These are phyloP conservation scores for Rhodocollybia butyracea DNA, from an alignment of 768 basidiomycete genomes.

Conservation along the genomic window DNA sequence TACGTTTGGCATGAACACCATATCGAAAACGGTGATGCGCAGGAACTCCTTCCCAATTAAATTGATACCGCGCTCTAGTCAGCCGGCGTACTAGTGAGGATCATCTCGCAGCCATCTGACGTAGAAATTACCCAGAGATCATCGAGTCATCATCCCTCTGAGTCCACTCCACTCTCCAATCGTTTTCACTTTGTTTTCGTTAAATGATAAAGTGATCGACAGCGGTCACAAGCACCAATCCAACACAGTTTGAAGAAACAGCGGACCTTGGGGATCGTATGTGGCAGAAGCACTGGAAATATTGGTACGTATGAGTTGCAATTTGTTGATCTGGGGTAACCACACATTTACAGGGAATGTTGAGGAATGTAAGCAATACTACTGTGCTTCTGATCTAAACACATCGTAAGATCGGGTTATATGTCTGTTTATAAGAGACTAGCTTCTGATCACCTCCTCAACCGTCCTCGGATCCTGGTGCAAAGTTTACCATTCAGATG, in stretches of 20 bases:
- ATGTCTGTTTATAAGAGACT: no score
- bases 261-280: constrained; percentile 19
- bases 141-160: no score
- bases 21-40: constrained; percentile 9
- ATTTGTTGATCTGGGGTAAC: no score
- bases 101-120: constrained; percentile 16
- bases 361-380: background rate
- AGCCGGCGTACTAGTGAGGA: constrained; percentile 6
- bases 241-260: constrained; percentile 28
- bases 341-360: no score
- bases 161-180: constrained; percentile 10
- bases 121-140: background rate
- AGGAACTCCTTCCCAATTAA: constrained; percentile 5
- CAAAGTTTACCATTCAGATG: no score
- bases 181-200: no score
- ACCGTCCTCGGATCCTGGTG: background rate
- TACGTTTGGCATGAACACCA: constrained; percentile 21
- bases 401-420: no score
- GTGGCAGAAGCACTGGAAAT: constrained; percentile 14
- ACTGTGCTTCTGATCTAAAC: background rate
- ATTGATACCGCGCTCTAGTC: constrained; percentile 4
- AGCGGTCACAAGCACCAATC: no score
- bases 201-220: no score
- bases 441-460: background rate
- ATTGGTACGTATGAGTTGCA: constrained; percentile 1